Evolutionary conservation across 2,329 filamentous ascomycete species (phyloP).

Genomic region (Albophoma yamanashiensis): DNA sequence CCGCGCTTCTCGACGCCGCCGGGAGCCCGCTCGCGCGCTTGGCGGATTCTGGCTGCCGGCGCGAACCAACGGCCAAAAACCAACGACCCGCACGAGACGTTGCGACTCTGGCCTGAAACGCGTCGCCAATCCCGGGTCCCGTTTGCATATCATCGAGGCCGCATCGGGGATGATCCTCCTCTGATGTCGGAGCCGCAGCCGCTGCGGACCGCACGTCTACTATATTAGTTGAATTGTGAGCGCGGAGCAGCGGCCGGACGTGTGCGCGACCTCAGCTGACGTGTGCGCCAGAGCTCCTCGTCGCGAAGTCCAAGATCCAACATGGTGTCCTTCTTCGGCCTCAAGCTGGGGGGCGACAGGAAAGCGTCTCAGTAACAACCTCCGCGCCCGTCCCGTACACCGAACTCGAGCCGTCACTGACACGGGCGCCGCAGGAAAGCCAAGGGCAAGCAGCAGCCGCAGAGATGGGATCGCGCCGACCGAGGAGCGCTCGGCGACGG

Average conservation of each 20-base stretch:
- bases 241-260: background rate
- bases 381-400: background rate
- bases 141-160: too few species aligned
- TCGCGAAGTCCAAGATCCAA: background rate
- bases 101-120: background rate
- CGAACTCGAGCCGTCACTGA: background rate
- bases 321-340: slow-evolving; percentile 51
- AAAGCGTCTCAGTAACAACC: slow-evolving; percentile 39
- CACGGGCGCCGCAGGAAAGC: slow-evolving; percentile 9
- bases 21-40: background rate
- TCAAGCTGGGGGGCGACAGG: slow-evolving; percentile 44
- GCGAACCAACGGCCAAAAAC: background rate
- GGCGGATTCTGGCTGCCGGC: background rate
- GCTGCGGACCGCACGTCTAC: background rate
- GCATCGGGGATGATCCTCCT: background rate
- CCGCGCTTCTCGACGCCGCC: background rate
- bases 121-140: background rate
- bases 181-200: background rate
- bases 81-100: background rate
- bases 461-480: slow-evolving; percentile 20
- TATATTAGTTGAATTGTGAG: background rate
- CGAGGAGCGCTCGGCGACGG: slow-evolving; percentile 21
- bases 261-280: background rate
- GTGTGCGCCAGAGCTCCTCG: background rate
- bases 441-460: slow-evolving; percentile 11